A percentile compares a stretch with the other conserved stretches of the same genome.
Conservation (phyloP, 371 early-diverging fungal genomes). For the Apophysomyces elegans region DNA sequence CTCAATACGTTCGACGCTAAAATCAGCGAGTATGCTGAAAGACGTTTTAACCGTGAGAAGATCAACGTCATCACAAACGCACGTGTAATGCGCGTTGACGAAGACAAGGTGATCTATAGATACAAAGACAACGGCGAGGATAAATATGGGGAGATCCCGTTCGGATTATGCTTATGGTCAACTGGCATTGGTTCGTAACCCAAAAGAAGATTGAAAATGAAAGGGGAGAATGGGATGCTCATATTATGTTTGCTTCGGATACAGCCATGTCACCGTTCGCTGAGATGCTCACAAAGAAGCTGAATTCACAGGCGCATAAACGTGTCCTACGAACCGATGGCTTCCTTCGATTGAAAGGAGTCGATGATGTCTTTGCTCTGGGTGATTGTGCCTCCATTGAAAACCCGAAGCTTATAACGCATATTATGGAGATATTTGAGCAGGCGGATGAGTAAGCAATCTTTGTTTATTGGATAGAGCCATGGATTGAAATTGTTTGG, state of each 20-base stretch:
- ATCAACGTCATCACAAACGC: conserved; percentile 78
- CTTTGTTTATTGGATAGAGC: no score
- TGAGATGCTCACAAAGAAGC: conserved; percentile 48
- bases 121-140: conserved; percentile 24
- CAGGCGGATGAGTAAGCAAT: conserved; percentile 52
- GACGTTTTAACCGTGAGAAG: conserved; percentile 72
- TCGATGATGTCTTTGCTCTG: conserved; percentile 74
- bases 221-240: conserved; percentile 13
- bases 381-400: conserved; percentile 89
- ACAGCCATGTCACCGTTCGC: conserved; percentile 73
- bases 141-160: conserved; percentile 50
- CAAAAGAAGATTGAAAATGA: neutral
- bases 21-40: conserved; percentile 71
- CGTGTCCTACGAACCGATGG: conserved; percentile 77
- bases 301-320: conserved; percentile 59
- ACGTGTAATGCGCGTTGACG: conserved; percentile 65
- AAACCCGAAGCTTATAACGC: conserved; percentile 65
- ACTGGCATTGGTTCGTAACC: conserved; percentile 71
- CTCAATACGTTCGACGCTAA: conserved; percentile 80
- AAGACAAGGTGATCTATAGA: conserved; percentile 36
- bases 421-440: conserved; percentile 57
- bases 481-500: neutral
- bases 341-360: conserved; percentile 69
- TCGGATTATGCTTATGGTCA: conserved; percentile 84
- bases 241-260: neutral